Evolutionary conservation across 2,329 filamentous ascomycete species (phyloP).

Genomic region (Cordyceps militaris): DNA sequence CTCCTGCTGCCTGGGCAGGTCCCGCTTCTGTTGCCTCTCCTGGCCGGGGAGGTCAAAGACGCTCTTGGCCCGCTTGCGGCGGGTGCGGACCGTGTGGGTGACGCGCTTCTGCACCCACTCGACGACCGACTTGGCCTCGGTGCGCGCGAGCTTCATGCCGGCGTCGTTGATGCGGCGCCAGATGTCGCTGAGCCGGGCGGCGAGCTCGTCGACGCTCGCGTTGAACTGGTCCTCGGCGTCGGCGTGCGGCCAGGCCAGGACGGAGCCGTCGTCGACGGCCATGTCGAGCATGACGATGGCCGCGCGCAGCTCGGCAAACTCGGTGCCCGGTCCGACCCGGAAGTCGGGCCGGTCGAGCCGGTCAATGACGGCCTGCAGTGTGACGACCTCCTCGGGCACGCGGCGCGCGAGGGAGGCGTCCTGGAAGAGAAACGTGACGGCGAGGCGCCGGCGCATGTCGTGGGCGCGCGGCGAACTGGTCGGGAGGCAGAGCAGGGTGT

Average conservation of each 20-base stretch:
- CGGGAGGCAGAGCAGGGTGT: slow-evolving; percentile 54
- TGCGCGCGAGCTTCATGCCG: slow-evolving; percentile 63
- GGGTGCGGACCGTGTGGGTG: slow-evolving; percentile 61
- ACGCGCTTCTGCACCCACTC: slow-evolving; percentile 71
- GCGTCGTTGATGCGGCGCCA: slow-evolving; percentile 63
- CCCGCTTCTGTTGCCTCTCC: slow-evolving; percentile 26
- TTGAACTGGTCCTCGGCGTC: slow-evolving; percentile 53
- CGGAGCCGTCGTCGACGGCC: slow-evolving; percentile 58
- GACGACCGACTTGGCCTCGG: slow-evolving; percentile 69
- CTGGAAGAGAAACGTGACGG: slow-evolving; percentile 55
- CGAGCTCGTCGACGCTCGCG: slow-evolving; percentile 59
- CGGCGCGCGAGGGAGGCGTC: slow-evolving; percentile 36
- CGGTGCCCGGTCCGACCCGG: slow-evolving; percentile 44
- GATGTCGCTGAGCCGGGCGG: slow-evolving; percentile 49
- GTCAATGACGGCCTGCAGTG: slow-evolving; percentile 37
- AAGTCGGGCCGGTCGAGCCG: slow-evolving; percentile 45
- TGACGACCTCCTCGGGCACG: slow-evolving; percentile 35
- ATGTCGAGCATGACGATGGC: slow-evolving; percentile 64
- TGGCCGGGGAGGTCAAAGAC: slow-evolving; percentile 37
- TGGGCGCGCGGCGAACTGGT: slow-evolving; percentile 42
- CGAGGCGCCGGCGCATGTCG: slow-evolving; percentile 59
- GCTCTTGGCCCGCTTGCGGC: slow-evolving; percentile 45
- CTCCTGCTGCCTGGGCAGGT: slow-evolving; percentile 37
- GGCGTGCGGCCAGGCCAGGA: slow-evolving; percentile 18
- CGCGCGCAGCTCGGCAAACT: slow-evolving; percentile 64